These are phyloP conservation scores for Porogramme epimiltina DNA, from an alignment of 1,284 basidiomycete genomes.

Conservation along the genomic window DNA sequence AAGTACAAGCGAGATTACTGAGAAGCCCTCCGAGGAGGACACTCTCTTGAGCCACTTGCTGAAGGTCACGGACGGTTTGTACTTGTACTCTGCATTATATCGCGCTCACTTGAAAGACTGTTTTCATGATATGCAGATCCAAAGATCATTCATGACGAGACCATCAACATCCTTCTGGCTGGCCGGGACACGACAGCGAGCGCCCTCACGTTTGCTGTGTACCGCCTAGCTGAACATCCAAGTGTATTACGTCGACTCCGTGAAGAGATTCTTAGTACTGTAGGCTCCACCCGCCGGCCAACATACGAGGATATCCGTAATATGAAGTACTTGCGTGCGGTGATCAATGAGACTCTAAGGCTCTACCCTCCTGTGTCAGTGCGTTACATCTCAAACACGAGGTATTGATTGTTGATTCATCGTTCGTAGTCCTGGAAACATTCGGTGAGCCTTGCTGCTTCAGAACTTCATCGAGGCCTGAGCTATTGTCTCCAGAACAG, in stretches of 20 bases:
- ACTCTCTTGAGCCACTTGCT: constrained; percentile 55
- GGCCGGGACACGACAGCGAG: constrained; percentile 41
- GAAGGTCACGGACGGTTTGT: constrained; percentile 47
- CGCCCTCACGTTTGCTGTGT: constrained; percentile 39
- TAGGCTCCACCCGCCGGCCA: constrained; percentile 35
- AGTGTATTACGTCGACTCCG: constrained; percentile 36
- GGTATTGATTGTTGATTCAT: not conserved
- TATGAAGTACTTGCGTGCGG: constrained; percentile 44
- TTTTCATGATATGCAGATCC: constrained; percentile 17
- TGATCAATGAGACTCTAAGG: constrained; percentile 56
- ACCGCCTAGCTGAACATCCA: constrained; percentile 41
- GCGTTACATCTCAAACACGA: not conserved
- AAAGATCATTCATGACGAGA: constrained; percentile 36
- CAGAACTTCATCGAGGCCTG: no score
- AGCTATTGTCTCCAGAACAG: constrained; percentile 24
- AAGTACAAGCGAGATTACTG: not conserved
- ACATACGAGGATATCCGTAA: constrained; percentile 40
- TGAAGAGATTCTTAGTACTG: constrained; percentile 37
- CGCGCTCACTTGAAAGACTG: no score
- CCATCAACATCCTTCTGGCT: constrained; percentile 37
- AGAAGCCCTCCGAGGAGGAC: constrained; percentile 35
- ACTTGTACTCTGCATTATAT: not conserved
- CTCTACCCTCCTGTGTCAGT: constrained; percentile 62
- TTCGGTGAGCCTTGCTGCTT: constrained; percentile 33
- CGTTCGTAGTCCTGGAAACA: constrained; percentile 46